These are phyloP conservation scores for Chaetomium sp. DNA, from an alignment of 2,329 filamentous ascomycete genomes.

Conservation along the genomic window DNA sequence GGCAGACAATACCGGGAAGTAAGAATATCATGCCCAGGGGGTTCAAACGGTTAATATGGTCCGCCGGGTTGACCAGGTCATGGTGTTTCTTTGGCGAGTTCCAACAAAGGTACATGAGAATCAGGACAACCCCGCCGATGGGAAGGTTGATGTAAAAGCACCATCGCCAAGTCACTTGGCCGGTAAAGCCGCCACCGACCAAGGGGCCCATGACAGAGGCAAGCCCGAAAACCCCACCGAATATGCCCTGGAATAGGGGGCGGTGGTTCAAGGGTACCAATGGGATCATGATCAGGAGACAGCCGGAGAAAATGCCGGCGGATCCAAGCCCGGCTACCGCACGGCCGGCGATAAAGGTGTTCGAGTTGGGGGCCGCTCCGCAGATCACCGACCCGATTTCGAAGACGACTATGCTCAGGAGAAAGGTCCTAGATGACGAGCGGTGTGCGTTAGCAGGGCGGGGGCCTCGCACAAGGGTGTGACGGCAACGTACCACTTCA, in stretches of 20 bases:
- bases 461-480: conserved; percentile 1
- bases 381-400: conserved; percentile 50
- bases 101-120: conserved; percentile 44
- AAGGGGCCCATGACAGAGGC: conserved; percentile 48
- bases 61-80: conserved; percentile 28
- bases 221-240: conserved; percentile 50
- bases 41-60: conserved; percentile 48
- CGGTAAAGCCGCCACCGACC: conserved; percentile 48
- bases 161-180: conserved; percentile 46
- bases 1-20: conserved; percentile 51
- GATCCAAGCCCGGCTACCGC: conserved; percentile 51
- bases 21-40: conserved; percentile 55
- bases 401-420: conserved; percentile 44
- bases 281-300: conserved; percentile 50
- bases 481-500: conserved; percentile 36
- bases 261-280: conserved; percentile 55
- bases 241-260: conserved; percentile 51
- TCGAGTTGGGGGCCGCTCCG: conserved; percentile 47
- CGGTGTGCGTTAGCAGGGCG: neutral
- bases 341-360: conserved; percentile 49
- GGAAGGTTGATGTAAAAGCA: conserved; percentile 56
- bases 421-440: conserved; percentile 33
- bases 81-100: conserved; percentile 33
- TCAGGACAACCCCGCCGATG: conserved; percentile 44
- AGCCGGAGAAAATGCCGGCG: conserved; percentile 52